A percentile compares a stretch with the other conserved stretches of the same genome.
Evolutionary conservation across 2,329 filamentous ascomycete genomes (phyloP).

Genomic region (Dendrostoma leiphaemia): DNA sequence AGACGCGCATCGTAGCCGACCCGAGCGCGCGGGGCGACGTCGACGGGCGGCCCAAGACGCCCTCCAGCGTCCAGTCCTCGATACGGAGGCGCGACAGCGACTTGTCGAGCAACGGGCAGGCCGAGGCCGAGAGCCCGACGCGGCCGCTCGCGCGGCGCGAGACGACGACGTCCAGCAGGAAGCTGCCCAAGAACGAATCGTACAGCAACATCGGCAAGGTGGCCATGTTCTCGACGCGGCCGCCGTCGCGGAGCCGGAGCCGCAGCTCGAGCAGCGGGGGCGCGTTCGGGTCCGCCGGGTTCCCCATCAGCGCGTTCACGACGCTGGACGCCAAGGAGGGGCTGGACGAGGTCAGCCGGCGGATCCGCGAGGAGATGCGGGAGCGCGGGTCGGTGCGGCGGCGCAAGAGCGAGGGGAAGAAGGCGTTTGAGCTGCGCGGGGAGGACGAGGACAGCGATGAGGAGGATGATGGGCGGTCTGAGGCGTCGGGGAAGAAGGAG

Average conservation of each 20-base stretch:
- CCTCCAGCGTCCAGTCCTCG: conserved; percentile 21
- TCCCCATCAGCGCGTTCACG: conserved; percentile 70
- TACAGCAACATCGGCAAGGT: conserved; percentile 87
- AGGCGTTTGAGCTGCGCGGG: conserved; percentile 36
- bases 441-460: conserved; percentile 37
- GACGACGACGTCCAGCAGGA: conserved; percentile 53
- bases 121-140: conserved; percentile 31
- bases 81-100: conserved; percentile 46
- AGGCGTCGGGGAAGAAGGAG: conserved; percentile 43
- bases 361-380: conserved; percentile 81
- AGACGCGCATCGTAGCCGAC: conserved; percentile 65
- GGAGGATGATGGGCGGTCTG: conserved; percentile 41
- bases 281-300: conserved; percentile 57
- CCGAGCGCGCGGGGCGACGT: conserved; percentile 42
- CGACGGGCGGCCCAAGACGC: conserved; percentile 29
- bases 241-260: conserved; percentile 72
- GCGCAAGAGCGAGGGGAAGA: conserved; percentile 43
- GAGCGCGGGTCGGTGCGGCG: conserved; percentile 66
- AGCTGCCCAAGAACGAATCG: conserved; percentile 81
- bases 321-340: conserved; percentile 64
- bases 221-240: conserved; percentile 86
- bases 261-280: conserved; percentile 68
- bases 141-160: conserved; percentile 40
- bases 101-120: conserved; percentile 37
- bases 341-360: conserved; percentile 79